phyloP scores from a whole-genome alignment of 371 early-diverging fungal species.

The Dichotomocladium elegans region DNA sequence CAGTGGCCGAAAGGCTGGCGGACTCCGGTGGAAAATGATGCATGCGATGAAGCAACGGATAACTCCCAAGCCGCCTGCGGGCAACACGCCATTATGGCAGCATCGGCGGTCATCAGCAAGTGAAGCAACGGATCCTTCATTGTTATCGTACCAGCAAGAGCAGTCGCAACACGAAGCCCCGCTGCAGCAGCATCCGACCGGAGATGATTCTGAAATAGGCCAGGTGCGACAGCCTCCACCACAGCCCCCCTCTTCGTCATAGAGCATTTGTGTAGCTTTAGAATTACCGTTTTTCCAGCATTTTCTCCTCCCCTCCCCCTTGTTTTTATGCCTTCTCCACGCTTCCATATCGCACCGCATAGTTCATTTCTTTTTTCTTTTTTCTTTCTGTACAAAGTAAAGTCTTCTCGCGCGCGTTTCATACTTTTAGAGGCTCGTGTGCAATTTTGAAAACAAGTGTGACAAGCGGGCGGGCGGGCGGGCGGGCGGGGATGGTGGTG shows the following conservation, averaged over 20 bases:
- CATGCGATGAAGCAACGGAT: conserved; percentile 26
- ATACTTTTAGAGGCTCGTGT: no score
- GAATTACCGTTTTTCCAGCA: background rate
- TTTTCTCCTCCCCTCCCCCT: background rate
- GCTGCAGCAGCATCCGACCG: background rate
- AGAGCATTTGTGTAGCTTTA: no score
- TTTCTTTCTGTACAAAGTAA: no score
- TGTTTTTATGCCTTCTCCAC: background rate
- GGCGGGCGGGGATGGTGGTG: no score
- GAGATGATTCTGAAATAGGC: background rate
- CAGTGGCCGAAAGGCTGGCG: conserved; percentile 12
- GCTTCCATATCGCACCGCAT: background rate
- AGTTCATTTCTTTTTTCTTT: background rate
- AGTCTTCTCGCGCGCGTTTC: no score
- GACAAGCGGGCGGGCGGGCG: no score
- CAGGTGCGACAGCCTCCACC: background rate
- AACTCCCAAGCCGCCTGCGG: conserved; percentile 2
- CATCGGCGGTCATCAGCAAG: background rate
- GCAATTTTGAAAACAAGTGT: no score
- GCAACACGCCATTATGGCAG: background rate
- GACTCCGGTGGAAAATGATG: conserved; percentile 34
- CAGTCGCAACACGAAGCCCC: background rate
- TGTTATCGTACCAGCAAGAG: background rate
- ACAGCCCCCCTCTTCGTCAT: background rate
- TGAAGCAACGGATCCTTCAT: background rate